Base-by-base conservation (phyloP, 768 basidiomycete species). In the Hydnum rufescens region DNA sequence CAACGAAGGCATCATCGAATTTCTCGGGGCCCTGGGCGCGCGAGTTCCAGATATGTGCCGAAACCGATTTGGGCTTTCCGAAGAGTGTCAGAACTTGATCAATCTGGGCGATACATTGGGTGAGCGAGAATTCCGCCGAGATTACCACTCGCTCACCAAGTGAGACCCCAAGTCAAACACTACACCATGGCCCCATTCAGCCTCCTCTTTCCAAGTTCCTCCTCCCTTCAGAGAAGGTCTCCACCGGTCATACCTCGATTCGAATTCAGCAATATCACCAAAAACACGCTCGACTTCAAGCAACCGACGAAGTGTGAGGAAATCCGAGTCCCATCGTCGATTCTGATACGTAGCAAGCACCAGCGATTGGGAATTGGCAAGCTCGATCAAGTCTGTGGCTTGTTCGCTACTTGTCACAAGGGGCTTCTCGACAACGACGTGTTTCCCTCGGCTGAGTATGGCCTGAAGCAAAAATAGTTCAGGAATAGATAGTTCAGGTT, bases 161-260 rank as follows among this genome's bases (percentile, higher is more conserved):
- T 70, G 68, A 8, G 63, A 63, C 2, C 68, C 68, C 16, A 69
- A 59, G 58, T 69, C 67, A 53, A 63, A 70, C 3, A 65, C 62
- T 1, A 61, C 59, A 16, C 66, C 66, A 30, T 64, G 62, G n/a
- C 62, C 61, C 34, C 63, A 59, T 2, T 64, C 61, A 1, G 62
- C 55, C 4, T 59, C 55, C 48, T 67, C 67, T 54, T 68, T 68
- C 67, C 68, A 70, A 3, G 54, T 44, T 3, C 51, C 54, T 23
- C 30, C 30, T 4, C 55, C 55, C 32, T 51, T 51, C 19, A 53
- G 50, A 3, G 60, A 53, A 19, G 64, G 65, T n/a, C 61, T 57
- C 60, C 60, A 69, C 4, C 67, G 57, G 47, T 63, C 62, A 57
- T 59, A 67, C 57, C 63, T 34, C 16, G 51, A 50, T 44, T 59